phyloP scores from a whole-genome alignment of 108 stramenopile genomes.

The Skeletonema grethae region DNA sequence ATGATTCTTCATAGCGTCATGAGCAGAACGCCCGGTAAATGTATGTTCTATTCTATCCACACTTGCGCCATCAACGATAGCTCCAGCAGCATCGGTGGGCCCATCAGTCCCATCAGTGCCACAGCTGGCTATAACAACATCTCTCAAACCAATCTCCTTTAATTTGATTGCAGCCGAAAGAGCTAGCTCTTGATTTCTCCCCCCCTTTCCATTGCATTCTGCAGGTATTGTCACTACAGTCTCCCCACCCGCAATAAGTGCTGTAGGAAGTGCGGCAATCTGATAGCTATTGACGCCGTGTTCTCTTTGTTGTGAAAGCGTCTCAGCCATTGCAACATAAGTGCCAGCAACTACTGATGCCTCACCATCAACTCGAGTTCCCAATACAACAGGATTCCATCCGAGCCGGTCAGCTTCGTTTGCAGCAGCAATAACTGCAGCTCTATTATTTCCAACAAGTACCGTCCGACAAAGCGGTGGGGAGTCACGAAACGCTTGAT shows the following conservation, averaged over 20 bases:
- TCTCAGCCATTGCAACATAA: slow-evolving; percentile 74
- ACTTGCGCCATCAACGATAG: slow-evolving; percentile 77
- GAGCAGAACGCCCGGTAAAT: slow-evolving; percentile 28
- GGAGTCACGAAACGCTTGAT: slow-evolving; percentile 51
- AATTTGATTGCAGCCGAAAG: slow-evolving; percentile 69
- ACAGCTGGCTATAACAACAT: slow-evolving; percentile 73
- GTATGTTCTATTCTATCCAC: slow-evolving; percentile 33
- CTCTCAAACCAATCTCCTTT: slow-evolving; percentile 55
- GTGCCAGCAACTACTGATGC: slow-evolving; percentile 70
- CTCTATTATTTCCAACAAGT: slow-evolving; percentile 81
- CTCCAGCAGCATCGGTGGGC: slow-evolving; percentile 90
- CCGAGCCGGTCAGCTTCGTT: slow-evolving; percentile 61
- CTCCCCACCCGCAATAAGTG: slow-evolving; percentile 87
- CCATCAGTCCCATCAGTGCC: slow-evolving; percentile 92
- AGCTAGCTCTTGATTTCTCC: slow-evolving; percentile 89
- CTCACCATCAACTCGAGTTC: slow-evolving; percentile 79
- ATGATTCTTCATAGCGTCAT: slow-evolving; percentile 63
- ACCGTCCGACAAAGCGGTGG: slow-evolving; percentile 47
- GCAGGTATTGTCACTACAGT: slow-evolving; percentile 79
- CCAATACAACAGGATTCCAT: slow-evolving; percentile 76
- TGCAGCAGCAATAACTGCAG: slow-evolving; percentile 79
- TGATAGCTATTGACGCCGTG: slow-evolving; percentile 7
- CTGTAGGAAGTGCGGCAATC: slow-evolving; percentile 57
- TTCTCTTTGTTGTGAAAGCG: slow-evolving; percentile 53
- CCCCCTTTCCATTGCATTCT: slow-evolving; percentile 69